These are phyloP conservation scores for Fusarium coicis DNA, from an alignment of 2,329 filamentous ascomycete species.

Conservation along the genomic window DNA sequence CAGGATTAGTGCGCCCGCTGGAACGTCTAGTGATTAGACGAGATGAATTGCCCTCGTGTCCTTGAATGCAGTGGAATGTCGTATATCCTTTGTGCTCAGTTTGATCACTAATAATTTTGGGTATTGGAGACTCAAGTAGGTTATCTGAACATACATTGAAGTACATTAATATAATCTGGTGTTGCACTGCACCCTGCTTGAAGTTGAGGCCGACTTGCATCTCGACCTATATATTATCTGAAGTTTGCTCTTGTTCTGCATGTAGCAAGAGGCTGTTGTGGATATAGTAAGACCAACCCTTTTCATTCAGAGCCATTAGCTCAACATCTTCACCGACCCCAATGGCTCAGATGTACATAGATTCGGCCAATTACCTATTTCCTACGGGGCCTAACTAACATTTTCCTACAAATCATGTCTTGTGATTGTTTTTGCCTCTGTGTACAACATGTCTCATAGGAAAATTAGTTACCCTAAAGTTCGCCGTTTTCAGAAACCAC, in stretches of 20 bases:
- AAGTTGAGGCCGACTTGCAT: neutral
- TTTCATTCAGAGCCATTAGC: neutral
- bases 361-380: neutral
- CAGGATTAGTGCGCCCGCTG: conserved; percentile 16
- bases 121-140: neutral
- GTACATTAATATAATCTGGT: neutral
- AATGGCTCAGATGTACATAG: too few relatives aligned
- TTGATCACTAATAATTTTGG: neutral
- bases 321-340: neutral
- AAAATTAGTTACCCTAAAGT: conserved; percentile 1
- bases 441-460: too few relatives aligned
- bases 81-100: neutral
- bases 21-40: conserved; percentile 16
- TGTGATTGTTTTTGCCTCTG: neutral
- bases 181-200: neutral
- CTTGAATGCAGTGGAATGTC: conserved; percentile 18
- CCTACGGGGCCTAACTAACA: neutral
- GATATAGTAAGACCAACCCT: neutral
- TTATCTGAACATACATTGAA: neutral
- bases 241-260: neutral
- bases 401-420: neutral
- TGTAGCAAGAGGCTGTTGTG: neutral
- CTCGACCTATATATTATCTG: neutral
- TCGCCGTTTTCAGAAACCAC: neutral
- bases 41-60: neutral